Conservation (phyloP, 164 flowering plant genomes). For the Kingdonia uniflora region DNA sequence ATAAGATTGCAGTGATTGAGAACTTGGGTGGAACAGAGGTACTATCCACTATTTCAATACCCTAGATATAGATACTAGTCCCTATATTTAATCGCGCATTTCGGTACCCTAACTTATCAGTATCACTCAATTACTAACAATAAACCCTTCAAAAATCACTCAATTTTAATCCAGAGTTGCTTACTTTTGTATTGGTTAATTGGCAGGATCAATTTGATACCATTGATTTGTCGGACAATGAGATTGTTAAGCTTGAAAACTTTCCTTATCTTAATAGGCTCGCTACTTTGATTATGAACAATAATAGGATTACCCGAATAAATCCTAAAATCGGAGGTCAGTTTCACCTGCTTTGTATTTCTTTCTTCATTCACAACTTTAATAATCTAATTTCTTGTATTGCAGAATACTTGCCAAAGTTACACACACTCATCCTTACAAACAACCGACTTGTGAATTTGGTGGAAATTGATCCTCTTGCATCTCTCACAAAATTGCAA, state of each 20-base stretch:
- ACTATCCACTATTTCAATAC: too few species aligned
- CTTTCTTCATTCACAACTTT: not conserved
- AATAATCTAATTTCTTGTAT: conserved; percentile 1
- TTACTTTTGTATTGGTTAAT: conserved; percentile 7
- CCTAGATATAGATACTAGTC: too few species aligned
- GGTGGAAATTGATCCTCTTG: conserved; percentile 93
- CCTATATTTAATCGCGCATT: too few species aligned
- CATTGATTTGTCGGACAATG: conserved; percentile 91
- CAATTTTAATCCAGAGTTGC: not conserved
- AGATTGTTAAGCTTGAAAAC: conserved; percentile 95
- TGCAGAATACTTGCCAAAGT: conserved; percentile 87
- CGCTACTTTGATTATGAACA: conserved; percentile 73
- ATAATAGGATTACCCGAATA: conserved; percentile 86
- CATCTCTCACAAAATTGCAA: conserved; percentile 72
- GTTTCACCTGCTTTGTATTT: not conserved
- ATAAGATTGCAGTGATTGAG: conserved; percentile 83
- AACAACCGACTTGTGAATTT: conserved; percentile 88
- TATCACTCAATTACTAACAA: too few species aligned
- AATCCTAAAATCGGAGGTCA: conserved; percentile 82
- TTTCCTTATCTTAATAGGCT: conserved; percentile 70
- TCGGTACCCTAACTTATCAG: too few species aligned
- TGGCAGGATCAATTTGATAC: conserved; percentile 96
- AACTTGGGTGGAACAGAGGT: conserved; percentile 98
- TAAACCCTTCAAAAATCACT: too few species aligned
- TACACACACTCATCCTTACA: conserved; percentile 82